These are phyloP conservation scores for Phytophthora podocarpi DNA, from an alignment of 352 stramenopile genomes.

Conservation along the genomic window DNA sequence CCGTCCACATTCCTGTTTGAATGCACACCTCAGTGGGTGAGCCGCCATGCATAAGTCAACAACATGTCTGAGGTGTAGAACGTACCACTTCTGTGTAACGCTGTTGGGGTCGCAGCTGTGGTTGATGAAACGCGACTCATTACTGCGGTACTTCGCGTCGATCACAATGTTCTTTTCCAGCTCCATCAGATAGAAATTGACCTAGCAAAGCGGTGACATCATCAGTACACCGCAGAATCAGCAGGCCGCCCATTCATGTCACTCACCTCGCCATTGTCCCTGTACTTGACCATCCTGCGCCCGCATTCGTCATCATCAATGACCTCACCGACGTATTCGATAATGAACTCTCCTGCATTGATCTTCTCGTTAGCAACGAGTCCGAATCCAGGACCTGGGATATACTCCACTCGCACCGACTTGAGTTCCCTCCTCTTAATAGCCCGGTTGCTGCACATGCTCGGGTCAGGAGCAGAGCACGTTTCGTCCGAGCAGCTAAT, in stretches of 20 bases:
- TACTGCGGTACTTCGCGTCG: conserved; percentile 89
- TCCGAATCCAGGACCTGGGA: conserved; percentile 90
- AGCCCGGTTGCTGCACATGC: conserved; percentile 72
- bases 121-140: conserved; percentile 96
- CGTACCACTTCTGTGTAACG: conserved; percentile 92
- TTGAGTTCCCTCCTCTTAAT: conserved; percentile 76
- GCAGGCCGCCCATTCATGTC: neutral
- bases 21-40: neutral
- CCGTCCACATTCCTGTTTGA: conserved; percentile 68
- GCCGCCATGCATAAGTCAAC: neutral
- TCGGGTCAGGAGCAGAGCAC: conserved; percentile 73
- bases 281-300: conserved; percentile 60
- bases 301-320: conserved; percentile 89
- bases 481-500: conserved; percentile 83
- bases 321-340: conserved; percentile 95
- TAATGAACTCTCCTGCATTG: conserved; percentile 86
- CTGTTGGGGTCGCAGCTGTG: conserved; percentile 95
- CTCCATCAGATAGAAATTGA: conserved; percentile 89
- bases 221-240: neutral
- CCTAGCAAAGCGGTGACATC: conserved; percentile 32
- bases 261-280: conserved; percentile 58
- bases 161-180: conserved; percentile 87
- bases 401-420: conserved; percentile 70
- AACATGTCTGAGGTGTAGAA: neutral
- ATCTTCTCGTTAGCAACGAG: conserved; percentile 85